Evolutionary conservation across 352 stramenopile species (phyloP), one percentile per base, ranked within the genome.

Genomic region (Phytophthora pisi): DNA sequence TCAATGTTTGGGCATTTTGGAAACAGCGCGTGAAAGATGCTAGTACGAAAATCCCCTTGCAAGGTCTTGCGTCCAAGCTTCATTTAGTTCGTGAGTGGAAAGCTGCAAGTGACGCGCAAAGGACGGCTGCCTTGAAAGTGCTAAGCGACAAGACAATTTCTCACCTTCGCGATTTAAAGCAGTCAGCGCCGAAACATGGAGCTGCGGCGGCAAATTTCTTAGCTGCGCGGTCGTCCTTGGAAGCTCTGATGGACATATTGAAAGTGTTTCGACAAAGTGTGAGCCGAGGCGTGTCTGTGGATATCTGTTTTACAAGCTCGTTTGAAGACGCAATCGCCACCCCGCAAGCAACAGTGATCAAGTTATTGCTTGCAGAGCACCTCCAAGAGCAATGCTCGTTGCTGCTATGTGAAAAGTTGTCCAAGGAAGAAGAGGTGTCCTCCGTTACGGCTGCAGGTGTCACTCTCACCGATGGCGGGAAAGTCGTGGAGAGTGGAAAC

Each of bases 331-430:
- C 72, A 4, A 61, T 84, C 26, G 24, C 47, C 0, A 66, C 54
- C 15, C 86, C 88, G 13, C 82, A 96, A 69, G 63, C 75, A 3
- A 75, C 78, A 16, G 71, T 88, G 3, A 66, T 94, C 10, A 78
- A 82, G 40, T 66, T 96, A 10, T 64, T 96, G n/a, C 57, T 92
- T 10, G 84, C 84, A 3, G 88, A 94, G 56, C 60, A 91, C 20
- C 51, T 96, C 13, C 88, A 96, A 66, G 86, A 81, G 6, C 74
- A 90, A 28, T 93, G 84, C 31, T 88, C 86, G 2, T 46, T 79
- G n/a, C 57, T 93, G 10, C 60, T 96, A n/a, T 81, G 68, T 16
- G 82, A 91, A 31, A 81, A 71, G 26, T 30, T 93, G 15, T 69
- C 70, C 5, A 74, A 67, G 16, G 78, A 89, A 66, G 72, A 82